A percentile compares a stretch with the other conserved stretches of the same genome.
Evolutionary conservation across 208 protist species (phyloP).

Genomic region (Trypanosoma cruzi): DNA sequence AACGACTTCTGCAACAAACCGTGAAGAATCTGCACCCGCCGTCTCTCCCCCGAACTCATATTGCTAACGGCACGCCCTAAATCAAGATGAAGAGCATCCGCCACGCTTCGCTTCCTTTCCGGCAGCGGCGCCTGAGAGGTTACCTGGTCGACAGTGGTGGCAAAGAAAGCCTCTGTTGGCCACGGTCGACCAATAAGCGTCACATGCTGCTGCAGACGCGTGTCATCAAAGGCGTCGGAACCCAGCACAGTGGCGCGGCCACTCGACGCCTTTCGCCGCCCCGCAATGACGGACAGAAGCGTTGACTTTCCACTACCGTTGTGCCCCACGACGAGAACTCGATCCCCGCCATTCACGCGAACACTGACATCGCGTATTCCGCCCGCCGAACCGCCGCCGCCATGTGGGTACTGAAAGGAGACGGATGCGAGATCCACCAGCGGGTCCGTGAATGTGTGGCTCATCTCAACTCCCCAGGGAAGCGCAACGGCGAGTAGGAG

Average conservation of each 20-base stretch:
- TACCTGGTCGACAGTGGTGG: constrained; percentile 67
- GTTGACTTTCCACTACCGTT: constrained; percentile 97
- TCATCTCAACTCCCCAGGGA: not conserved
- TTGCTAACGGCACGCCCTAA: constrained; percentile 52
- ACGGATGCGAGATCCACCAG: constrained; percentile 38
- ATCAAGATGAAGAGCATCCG: constrained; percentile 48
- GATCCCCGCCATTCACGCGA: constrained; percentile 45
- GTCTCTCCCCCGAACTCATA: constrained; percentile 73
- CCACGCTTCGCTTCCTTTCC: constrained; percentile 38
- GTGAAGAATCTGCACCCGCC: constrained; percentile 75
- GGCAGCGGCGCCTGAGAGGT: constrained; percentile 39
- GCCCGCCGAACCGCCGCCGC: not conserved
- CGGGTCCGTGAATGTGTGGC: constrained; percentile 5
- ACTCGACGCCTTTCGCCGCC: constrained; percentile 58
- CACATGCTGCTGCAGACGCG: constrained; percentile 51
- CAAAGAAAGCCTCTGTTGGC: constrained; percentile 79
- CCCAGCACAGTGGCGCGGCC: constrained; percentile 66
- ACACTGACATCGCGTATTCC: constrained; percentile 44
- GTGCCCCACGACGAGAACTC: constrained; percentile 94
- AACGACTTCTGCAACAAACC: constrained; percentile 49
- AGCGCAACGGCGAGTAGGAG: not conserved
- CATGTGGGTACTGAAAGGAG: constrained; percentile 53
- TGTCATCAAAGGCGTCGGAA: constrained; percentile 83
- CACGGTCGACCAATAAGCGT: constrained; percentile 63
- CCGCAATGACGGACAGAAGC: constrained; percentile 91